These are phyloP conservation scores for Aegilops longissima DNA, from an alignment of 176 grass and related monocot species.

Conservation along the genomic window DNA sequence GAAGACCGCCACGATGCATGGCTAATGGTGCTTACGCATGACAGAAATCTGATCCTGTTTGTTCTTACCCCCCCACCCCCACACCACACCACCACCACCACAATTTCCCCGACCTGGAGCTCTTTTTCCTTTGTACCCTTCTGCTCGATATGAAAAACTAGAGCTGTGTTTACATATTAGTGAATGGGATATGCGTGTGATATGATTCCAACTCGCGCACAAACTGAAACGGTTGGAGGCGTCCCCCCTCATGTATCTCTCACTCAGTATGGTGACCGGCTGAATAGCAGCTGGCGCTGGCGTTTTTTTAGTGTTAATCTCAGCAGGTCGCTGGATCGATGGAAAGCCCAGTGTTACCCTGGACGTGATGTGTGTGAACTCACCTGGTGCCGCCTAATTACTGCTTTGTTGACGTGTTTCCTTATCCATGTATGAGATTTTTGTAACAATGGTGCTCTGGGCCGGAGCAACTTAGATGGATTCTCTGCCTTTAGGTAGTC, in stretches of 20 bases:
- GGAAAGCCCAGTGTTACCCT: too few relatives aligned
- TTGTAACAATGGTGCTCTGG: too few relatives aligned
- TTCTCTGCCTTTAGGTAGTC: too few relatives aligned
- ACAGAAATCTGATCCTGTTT: neutral
- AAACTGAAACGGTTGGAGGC: neutral
- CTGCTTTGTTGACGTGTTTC: too few relatives aligned
- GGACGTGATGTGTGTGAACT: too few relatives aligned
- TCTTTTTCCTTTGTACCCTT: neutral
- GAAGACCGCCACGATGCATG: conserved; percentile 69
- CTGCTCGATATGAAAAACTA: neutral
- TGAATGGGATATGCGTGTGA: neutral
- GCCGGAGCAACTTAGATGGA: too few relatives aligned
- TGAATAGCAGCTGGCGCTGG: neutral
- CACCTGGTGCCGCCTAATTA: too few relatives aligned
- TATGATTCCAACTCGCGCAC: neutral
- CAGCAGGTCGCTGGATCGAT: too few relatives aligned
- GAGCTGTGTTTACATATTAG: neutral
- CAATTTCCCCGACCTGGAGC: too few relatives aligned
- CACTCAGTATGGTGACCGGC: neutral
- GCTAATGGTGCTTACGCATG: neutral
- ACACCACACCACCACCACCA: too few relatives aligned
- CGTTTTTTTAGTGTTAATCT: too few relatives aligned
- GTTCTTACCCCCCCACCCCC: neutral
- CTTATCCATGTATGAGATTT: too few relatives aligned
- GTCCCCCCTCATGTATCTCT: neutral